Percentiles rank a stretch among this genome's conserved stretches.
Conservation (phyloP, 768 basidiomycete species). For the Heimioporus sp. region DNA sequence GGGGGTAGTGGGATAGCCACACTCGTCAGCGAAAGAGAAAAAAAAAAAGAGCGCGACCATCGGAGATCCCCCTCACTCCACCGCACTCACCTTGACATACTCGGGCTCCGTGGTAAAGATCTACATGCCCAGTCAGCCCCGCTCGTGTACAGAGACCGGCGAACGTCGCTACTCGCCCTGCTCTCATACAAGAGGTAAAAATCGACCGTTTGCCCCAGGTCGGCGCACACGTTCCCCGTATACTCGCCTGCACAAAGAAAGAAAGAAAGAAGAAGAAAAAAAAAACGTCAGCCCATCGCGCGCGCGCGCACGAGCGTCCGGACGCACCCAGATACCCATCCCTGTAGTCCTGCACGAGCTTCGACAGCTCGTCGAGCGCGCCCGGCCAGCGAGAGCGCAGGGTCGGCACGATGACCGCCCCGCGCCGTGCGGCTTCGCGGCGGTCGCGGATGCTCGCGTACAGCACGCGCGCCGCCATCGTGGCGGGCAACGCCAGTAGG, state of each 20-base stretch:
- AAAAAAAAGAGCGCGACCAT: too few relatives aligned
- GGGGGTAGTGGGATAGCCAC: neutral
- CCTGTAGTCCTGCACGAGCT: slow-evolving; percentile 37
- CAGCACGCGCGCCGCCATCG: slow-evolving; percentile 20
- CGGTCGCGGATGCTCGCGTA: slow-evolving; percentile 46
- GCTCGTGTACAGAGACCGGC: neutral
- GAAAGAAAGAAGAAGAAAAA: too few relatives aligned
- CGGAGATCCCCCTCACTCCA: too few relatives aligned
- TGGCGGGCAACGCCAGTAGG: slow-evolving; percentile 24
- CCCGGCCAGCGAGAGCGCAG: slow-evolving; percentile 40
- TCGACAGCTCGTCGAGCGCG: slow-evolving; percentile 45
- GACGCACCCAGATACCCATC: slow-evolving; percentile 51
- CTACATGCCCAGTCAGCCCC: slow-evolving; percentile 15
- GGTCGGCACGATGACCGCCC: slow-evolving; percentile 45
- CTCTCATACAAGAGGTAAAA: slow-evolving; percentile 25
- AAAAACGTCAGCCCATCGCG: too few relatives aligned
- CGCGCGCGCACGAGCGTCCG: too few relatives aligned
- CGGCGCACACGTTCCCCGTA: slow-evolving; percentile 5
- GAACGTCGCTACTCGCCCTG: slow-evolving; percentile 15
- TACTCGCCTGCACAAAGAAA: slow-evolving; percentile 21
- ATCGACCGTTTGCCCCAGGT: slow-evolving; percentile 24
- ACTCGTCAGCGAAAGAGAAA: too few relatives aligned
- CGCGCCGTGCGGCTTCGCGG: slow-evolving; percentile 41
- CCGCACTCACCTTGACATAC: slow-evolving; percentile 33
- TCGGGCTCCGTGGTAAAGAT: slow-evolving; percentile 39